Base-by-base conservation (phyloP, 257 asterid species). In the Craterostigma plantagineum region DNA sequence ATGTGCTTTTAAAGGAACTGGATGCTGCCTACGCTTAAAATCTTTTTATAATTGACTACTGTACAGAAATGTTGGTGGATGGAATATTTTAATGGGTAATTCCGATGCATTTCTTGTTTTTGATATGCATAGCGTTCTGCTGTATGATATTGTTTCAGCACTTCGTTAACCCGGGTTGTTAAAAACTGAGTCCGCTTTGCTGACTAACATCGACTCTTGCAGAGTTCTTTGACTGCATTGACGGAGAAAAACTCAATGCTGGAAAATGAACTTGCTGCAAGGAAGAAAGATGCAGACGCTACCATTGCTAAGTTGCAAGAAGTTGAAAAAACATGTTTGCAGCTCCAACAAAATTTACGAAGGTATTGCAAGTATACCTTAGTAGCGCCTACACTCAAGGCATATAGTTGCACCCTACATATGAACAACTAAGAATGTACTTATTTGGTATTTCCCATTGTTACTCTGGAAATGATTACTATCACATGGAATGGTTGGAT, bases 261-360 rank as follows among this genome's bases (percentile, higher is more conserved):
- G 52, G 87, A 70, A 79, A 55, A 34, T 39, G 94, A 90, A 54
- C 92, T 90, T 54, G 58, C 67, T 45, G 73, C 52, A 67, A 71
- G 70, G 55, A 83, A 67, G 66, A 75, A 79, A 60, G 94, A 74
- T 49, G 69, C 81, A 27, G 71, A 45, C 53, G 48, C 40, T 55
- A 68, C 87, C 37, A 51, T 73, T 52, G 41, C 61, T 16, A 86
- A 82, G 66, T 62, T 86, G 80, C 65, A 42, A 66, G 91, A 81
- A 58, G 87, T 77, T 64, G 94, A 80, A 58, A 65, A 69, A 54
- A 59, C 65, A 13, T 77, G 86, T 73, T 69, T 56, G 48, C 79
- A 74, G 57, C 74, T 83, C 42, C 84, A 75, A 50, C 63, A 52
- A 61, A 80, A 72, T 65, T 38, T 79, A 50, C 71, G 45, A 58